Conservation (phyloP, 2,329 filamentous ascomycete genomes). For the Aspergillaceae sp. region DNA sequence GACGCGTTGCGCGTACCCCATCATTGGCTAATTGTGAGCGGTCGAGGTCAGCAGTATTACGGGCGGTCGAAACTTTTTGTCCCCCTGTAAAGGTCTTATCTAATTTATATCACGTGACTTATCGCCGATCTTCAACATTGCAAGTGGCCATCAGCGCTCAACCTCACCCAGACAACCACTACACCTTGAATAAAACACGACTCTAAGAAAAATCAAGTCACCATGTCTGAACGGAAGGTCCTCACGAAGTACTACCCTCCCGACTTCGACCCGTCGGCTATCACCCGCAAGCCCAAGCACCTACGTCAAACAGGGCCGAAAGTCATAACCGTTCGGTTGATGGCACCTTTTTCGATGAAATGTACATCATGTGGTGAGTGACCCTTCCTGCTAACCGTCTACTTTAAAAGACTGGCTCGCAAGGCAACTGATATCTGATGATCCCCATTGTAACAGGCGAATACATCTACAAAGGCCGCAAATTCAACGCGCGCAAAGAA, state of each 20-base stretch:
- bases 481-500: constrained; percentile 93
- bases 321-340: constrained; percentile 77
- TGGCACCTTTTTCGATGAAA: constrained; percentile 79
- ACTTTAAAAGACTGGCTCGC: too few species aligned
- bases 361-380: constrained; percentile 43
- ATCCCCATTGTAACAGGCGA: constrained; percentile 42
- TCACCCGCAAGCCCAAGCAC: constrained; percentile 57
- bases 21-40: too few species aligned
- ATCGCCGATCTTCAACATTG: neutral
- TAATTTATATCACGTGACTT: neutral
- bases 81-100: neutral
- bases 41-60: too few species aligned
- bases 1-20: too few species aligned
- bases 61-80: too few species aligned
- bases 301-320: constrained; percentile 59
- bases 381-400: too few species aligned
- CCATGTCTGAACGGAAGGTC: constrained; percentile 73
- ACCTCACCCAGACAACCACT: neutral
- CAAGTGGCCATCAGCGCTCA: neutral
- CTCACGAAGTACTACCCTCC: constrained; percentile 48
- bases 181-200: neutral
- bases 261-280: constrained; percentile 82
- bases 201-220: constrained; percentile 15
- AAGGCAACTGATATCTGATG: too few species aligned
- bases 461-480: constrained; percentile 86